A percentile compares a stretch with the other conserved stretches of the same genome.
These are phyloP conservation scores for Viola odorata DNA, from an alignment of 345 rosid genomes.

Conservation along the genomic window DNA sequence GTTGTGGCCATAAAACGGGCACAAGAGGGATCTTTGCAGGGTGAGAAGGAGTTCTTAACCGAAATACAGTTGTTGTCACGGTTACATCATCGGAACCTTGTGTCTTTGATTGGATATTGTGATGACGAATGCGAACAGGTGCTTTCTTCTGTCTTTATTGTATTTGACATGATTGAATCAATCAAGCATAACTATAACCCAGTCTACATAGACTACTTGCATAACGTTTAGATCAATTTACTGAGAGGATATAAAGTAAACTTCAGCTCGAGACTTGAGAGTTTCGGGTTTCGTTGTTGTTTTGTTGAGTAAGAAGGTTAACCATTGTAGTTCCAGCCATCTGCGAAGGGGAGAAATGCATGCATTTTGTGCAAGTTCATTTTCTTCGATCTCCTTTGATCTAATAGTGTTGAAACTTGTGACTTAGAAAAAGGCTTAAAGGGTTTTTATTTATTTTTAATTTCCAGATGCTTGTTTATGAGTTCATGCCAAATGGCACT, in stretches of 20 bases:
- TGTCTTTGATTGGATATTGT: slow-evolving; percentile 79
- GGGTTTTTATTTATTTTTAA: background rate
- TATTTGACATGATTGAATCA: background rate
- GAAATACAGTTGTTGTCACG: slow-evolving; percentile 87
- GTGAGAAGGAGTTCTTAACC: slow-evolving; percentile 83
- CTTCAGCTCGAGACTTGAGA: no score
- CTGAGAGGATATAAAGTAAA: background rate
- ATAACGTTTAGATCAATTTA: background rate
- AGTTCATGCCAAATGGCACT: slow-evolving; percentile 87
- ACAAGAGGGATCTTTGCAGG: slow-evolving; percentile 82
- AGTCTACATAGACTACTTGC: background rate
- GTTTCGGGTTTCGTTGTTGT: no score
- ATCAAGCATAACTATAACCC: background rate
- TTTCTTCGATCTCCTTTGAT: background rate
- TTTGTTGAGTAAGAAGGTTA: no score
- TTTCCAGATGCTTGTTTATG: slow-evolving; percentile 86
- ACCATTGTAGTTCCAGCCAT: no score
- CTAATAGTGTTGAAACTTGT: background rate
- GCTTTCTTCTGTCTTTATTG: background rate
- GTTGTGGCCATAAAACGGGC: slow-evolving; percentile 93
- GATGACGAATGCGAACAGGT: slow-evolving; percentile 98
- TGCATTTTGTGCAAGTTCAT: background rate
- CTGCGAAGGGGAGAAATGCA: no score
- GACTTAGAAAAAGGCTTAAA: slow-evolving; percentile 11
- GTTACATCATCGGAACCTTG: slow-evolving; percentile 91